Conservation (phyloP, 495 filamentous ascomycete species). For the Penicillium maclennaniae region DNA sequence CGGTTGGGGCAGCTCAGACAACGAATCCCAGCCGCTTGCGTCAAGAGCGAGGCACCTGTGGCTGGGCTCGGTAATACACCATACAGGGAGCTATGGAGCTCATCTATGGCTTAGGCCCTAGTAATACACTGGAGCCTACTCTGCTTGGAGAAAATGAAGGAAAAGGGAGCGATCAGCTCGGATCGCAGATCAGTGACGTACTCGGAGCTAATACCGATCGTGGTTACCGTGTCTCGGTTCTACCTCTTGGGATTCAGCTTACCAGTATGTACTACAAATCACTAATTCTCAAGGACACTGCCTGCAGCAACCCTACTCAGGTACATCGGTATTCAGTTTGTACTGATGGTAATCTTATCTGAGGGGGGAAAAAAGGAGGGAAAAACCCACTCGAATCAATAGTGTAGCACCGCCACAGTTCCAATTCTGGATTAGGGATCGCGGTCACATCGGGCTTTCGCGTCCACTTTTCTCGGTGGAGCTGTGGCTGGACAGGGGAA, state of each 20-base stretch:
- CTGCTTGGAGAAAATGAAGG: neutral
- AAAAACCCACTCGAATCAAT: neutral
- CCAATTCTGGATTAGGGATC: neutral
- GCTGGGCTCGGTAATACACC: constrained; percentile 10
- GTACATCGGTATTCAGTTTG: no score
- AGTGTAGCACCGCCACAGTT: constrained; percentile 3
- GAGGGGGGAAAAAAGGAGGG: neutral
- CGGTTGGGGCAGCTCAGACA: constrained; percentile 8
- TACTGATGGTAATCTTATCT: neutral
- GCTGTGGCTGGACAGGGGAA: constrained; percentile 11
- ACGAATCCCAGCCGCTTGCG: constrained; percentile 27
- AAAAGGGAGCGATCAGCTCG: constrained; percentile 13
- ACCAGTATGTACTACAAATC: neutral
- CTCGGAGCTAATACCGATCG: neutral
- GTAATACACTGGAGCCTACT: neutral
- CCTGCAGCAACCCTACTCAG: no score
- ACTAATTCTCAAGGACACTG: neutral
- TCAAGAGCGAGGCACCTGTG: constrained; percentile 22
- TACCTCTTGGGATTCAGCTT: no score
- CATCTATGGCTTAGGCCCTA: neutral
- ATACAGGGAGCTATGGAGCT: neutral
- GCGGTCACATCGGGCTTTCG: neutral
- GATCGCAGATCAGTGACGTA: constrained; percentile 28
- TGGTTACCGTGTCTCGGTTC: neutral
- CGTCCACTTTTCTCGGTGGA: neutral